Conservation (phyloP, 306 rosid species). For the Sicyos edulis region DNA sequence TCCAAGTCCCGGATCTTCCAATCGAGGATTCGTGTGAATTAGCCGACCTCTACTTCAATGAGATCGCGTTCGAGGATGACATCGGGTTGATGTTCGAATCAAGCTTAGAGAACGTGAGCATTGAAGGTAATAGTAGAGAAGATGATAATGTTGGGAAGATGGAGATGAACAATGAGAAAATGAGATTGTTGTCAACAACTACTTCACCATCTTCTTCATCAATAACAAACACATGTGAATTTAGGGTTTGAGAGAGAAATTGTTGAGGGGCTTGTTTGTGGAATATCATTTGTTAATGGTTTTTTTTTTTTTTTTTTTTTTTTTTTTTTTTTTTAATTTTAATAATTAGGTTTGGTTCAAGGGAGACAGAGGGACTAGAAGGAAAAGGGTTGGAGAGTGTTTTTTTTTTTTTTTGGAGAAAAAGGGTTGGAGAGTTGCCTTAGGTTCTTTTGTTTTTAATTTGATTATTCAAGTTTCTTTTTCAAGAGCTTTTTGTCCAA, state of each 20-base stretch:
- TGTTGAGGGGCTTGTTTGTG: conserved; percentile 21
- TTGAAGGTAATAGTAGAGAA: conserved; percentile 11
- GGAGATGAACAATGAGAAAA: conserved; percentile 20
- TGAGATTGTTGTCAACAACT: conserved; percentile 24
- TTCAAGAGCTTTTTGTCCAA: conserved; percentile 2
- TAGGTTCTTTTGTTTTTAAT: neutral
- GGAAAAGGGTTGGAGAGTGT: neutral
- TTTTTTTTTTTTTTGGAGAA: neutral
- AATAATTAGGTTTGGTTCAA: neutral
- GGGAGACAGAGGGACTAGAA: neutral
- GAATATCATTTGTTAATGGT: neutral
- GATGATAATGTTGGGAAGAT: conserved; percentile 21
- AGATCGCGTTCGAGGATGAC: conserved; percentile 49
- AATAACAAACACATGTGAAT: conserved; percentile 45
- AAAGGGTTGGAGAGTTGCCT: neutral
- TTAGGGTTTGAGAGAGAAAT: conserved; percentile 19
- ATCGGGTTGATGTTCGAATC: conserved; percentile 45
- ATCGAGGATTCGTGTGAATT: conserved; percentile 32
- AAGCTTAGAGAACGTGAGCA: conserved; percentile 23
- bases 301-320: neutral
- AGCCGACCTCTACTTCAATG: conserved; percentile 35
- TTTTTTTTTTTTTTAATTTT: no score
- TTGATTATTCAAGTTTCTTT: neutral
- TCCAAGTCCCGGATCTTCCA: conserved; percentile 30
- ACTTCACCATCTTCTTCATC: conserved; percentile 53